Evolutionary conservation across 169 alveolate genomes (phyloP), one percentile per base, ranked within the genome.

Genomic region (Eimeria falciformis): DNA sequence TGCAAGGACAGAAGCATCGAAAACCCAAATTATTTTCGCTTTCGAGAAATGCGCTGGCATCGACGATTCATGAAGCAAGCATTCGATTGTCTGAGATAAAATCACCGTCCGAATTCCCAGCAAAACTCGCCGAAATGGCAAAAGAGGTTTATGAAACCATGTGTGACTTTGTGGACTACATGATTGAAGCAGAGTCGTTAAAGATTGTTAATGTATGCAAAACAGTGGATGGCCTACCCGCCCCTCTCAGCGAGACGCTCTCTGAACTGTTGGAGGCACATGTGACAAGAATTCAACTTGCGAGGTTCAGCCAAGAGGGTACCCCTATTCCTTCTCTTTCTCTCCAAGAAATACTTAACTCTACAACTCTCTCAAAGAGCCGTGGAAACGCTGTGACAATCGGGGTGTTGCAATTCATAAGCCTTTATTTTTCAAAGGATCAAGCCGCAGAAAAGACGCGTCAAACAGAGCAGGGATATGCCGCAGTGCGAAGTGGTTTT

Each of bases 91-190:
- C 65, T 14, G 84, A 73, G 5, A 27, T 12, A 45, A 43, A 18
- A 14, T 7, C 71, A 9, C 33, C 71, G 5, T 14, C 71, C 11
- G 27, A 14, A 14, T 7, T 27, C 11, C 21, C 58, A 50, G 58
- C 58, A 50, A 14, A 58, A 33, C 65, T 73, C 1, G 65, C 23
- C 0, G 65, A 3, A 5, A 40, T 23, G 18, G 84, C 84, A 18
- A 18, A 18, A 12, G 65, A 43, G 18, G 84, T 73, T 1, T 73
- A 73, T 40, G 2, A n/a, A 14, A 73, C 84, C 12, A 73, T 73
- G 84, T 73, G 84, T 40, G 45, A 18, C 4, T 73, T 40, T 43
- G 84, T 43, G 33, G 84, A 73, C 45, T 73, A 73, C 21, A 73
- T 73, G 84, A 43, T 37, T 25, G 25, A 7, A 14, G 40, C 65